A percentile compares a stretch with the other conserved stretches of the same genome.
phyloP scores from a whole-genome alignment of 1,284 basidiomycete species.

The Puccinia polysora region DNA sequence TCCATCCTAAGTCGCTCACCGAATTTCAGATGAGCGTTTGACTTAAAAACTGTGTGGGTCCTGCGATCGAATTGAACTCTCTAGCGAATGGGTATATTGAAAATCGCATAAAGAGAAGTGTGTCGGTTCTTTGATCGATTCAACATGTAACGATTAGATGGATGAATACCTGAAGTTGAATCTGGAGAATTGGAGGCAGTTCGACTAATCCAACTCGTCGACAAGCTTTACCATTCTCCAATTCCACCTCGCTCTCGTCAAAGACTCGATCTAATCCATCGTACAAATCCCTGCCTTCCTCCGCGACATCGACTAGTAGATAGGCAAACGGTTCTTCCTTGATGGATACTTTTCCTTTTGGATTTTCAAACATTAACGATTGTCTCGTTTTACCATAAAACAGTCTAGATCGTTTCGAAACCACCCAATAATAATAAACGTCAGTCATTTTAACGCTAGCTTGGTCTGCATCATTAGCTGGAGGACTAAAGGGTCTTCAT shows the following conservation, averaged over 20 bases:
- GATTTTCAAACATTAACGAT: constrained; percentile 60
- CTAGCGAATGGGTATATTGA: constrained; percentile 55
- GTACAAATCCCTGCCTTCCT: constrained; percentile 81
- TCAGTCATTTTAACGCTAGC: no score
- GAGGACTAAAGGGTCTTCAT: no score
- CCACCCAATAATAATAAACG: no score
- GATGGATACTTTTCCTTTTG: constrained; percentile 58
- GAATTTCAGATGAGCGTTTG: constrained; percentile 89
- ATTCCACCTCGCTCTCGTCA: constrained; percentile 74
- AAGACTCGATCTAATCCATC: constrained; percentile 91
- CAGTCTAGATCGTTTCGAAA: constrained; percentile 58
- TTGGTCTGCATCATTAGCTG: no score
- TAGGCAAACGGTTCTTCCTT: constrained; percentile 90
- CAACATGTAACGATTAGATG: constrained; percentile 47
- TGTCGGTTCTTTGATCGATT: not conserved
- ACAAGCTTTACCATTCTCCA: constrained; percentile 74
- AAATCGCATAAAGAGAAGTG: not conserved
- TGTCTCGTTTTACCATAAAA: constrained; percentile 84
- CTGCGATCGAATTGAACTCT: constrained; percentile 94
- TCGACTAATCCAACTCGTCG: constrained; percentile 84
- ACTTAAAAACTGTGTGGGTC: constrained; percentile 83
- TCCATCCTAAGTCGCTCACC: constrained; percentile 82
- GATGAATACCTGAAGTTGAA: constrained; percentile 91
- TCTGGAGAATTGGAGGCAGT: constrained; percentile 83
- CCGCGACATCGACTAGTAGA: constrained; percentile 82